A percentile compares a stretch with the other conserved stretches of the same genome.
Evolutionary conservation across 768 basidiomycete genomes (phyloP).

Genomic region (Gloeopeniophorella convolvens): DNA sequence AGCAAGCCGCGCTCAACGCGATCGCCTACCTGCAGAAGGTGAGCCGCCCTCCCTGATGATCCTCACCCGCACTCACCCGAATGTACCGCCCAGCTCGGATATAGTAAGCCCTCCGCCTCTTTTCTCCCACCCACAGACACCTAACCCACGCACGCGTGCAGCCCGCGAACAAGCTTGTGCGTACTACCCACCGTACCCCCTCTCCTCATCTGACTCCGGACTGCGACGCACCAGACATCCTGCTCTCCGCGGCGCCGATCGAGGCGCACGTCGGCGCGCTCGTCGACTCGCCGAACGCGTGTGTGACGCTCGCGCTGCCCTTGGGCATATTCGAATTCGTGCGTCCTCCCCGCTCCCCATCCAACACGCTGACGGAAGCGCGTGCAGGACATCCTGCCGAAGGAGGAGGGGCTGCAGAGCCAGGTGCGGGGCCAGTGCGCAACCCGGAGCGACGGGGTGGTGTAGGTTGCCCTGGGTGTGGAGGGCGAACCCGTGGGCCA

Average conservation of each 20-base stretch:
- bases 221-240: constrained; percentile 39
- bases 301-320: constrained; percentile 67
- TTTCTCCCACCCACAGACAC: neutral
- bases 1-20: constrained; percentile 71
- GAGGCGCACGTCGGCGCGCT: constrained; percentile 67
- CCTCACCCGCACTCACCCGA: neutral
- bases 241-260: constrained; percentile 63
- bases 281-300: constrained; percentile 74
- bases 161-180: constrained; percentile 73
- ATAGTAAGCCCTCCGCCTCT: constrained; percentile 40
- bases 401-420: constrained; percentile 54
- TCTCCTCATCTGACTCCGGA: neutral
- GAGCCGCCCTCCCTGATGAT: neutral
- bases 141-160: constrained; percentile 22
- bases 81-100: constrained; percentile 46
- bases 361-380: neutral
- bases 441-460: constrained; percentile 54
- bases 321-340: constrained; percentile 75
- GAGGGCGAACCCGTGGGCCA: no score
- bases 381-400: constrained; percentile 59
- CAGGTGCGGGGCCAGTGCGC: constrained; percentile 59
- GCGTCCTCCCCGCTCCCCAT: constrained; percentile 20
- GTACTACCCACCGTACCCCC: constrained; percentile 9
- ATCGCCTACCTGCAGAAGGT: constrained; percentile 70
- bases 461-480: no score